Base-by-base conservation (phyloP, 1,284 basidiomycete species). In the Ceratobasidium sp. region DNA sequence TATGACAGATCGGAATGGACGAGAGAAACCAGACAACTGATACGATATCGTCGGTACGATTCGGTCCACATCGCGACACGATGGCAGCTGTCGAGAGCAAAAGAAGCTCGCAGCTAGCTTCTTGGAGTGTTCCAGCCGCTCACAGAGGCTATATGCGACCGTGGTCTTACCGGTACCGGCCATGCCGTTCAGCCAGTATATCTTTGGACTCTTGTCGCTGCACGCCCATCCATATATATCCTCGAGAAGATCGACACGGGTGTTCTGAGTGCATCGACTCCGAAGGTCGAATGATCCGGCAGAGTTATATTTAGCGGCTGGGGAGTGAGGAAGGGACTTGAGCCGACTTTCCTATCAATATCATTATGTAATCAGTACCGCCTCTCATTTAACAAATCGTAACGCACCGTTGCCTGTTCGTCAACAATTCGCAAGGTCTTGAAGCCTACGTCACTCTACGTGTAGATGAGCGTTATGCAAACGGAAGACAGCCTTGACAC, bases 61-160 rank as follows among this genome's bases (percentile, higher is more conserved):
- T 5, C 3, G 44, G 23, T 55, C 33, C 20, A 53, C 67, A 53
- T 69, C 67, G 15, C 49, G 44, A 39, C 67, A 69, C 20, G 42
- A 23, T 7, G 67, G 67, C 15, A 69, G 67, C 67, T 26, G 33
- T 23, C 67, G 67, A 28, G 67, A 69, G 33, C 67, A 69, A 46
- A 69, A 69, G 49, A 69, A 69, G 49, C 67, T 69, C 2, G 67
- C 67, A 33, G n/a, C 44, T 23, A 69, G 33, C 23, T 51, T 26
- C 28, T 13, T 23, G 26, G 42, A n/a, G 15, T 26, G 4, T 6
- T 69, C n/a, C 23, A 69, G 49, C n/a, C 51, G 67, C 12, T 15
- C 49, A n/a, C 67, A 69, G 5, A 69, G 67, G 49, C 67, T 69
- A 39, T 69, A 51, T 51, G 67, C 67, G 33, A 69, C 53, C 44